Evolutionary conservation across 371 early-diverging fungal genomes (phyloP), one percentile per base, ranked within the genome.

Genomic region (Globomyces sp.): DNA sequence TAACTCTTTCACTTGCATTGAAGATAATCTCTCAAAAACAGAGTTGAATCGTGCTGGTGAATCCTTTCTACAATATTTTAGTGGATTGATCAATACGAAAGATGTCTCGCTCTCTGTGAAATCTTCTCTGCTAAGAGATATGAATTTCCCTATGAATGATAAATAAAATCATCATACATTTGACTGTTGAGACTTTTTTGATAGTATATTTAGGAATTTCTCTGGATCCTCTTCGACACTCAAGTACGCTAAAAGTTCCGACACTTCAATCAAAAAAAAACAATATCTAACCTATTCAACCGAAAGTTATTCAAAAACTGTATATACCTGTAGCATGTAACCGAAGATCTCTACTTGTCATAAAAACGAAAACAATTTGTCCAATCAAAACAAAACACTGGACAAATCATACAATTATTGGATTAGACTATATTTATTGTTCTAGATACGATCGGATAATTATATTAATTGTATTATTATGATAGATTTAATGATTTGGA

Each of bases 191-290:
- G 52, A 34, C 43, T 55, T 47, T 46, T 55, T 49, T 8, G 51
- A 37, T 53, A 68, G 60, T 5, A 47, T 13, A 4, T 68, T 63
- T n/a, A 68, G 51, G 37, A 6, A 62, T 34, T 50, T 48, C 46
- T 68, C 63, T 24, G 63, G 63, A 4, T 63, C 68, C 55, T 68
- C 40, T 24, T 52, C 63, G 24, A 62, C 40, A 44, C 47, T 40
- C 36, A 68, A 24, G 63, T 68, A 51, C 2, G 68, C 63, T 9
- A 68, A 53, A 34, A 68, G 68, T 46, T 68, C 68, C 6, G 68
- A 8, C 44, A 68, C 46, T 36, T 11, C 4, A 6, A 63, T 63
- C n/a, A 52, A 53, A 61, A 67, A n/a, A 24, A 24, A 24, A 24
- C 24, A 24, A 24, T 24, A 24, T 24, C 24, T 24, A 24, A 24